Conservation (phyloP, 306 rosid genomes). For the Delonix regia region DNA sequence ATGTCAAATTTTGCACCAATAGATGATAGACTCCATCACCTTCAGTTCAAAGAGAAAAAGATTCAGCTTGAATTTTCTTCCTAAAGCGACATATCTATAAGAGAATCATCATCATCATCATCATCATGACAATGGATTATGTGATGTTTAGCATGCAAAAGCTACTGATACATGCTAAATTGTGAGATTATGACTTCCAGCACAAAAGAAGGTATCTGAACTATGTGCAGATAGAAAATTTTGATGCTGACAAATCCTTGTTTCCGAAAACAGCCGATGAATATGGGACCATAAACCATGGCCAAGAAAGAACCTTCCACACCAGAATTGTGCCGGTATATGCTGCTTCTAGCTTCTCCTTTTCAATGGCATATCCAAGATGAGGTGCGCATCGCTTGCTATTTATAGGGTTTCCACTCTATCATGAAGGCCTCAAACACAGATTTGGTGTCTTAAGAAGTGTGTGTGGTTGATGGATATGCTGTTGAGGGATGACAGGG, state of each 20-base stretch:
- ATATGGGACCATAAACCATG: neutral
- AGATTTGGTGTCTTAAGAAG: conserved; percentile 8
- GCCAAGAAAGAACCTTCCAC: conserved; percentile 28
- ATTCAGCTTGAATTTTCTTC: neutral
- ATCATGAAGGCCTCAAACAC: conserved; percentile 32
- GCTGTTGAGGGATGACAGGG: conserved; percentile 74
- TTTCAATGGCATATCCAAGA: conserved; percentile 56
- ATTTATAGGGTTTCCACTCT: conserved; percentile 31
- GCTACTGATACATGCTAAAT: neutral
- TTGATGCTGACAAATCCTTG: conserved; percentile 33
- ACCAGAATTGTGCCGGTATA: conserved; percentile 51
- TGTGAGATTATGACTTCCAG: neutral
- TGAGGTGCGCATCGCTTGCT: conserved; percentile 41
- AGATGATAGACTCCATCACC: neutral
- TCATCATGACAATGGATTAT: neutral
- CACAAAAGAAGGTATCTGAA: conserved; percentile 29
- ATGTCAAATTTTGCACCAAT: neutral
- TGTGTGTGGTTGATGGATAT: neutral
- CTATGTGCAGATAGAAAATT: neutral
- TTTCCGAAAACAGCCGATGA: neutral
- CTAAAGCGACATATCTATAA: neutral
- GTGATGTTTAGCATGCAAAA: conserved; percentile 18
- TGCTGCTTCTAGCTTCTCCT: conserved; percentile 30
- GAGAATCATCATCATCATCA: neutral
- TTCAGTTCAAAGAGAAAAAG: neutral